Base-by-base conservation (phyloP, 495 filamentous ascomycete genomes). In the Cercophora sp. region DNA sequence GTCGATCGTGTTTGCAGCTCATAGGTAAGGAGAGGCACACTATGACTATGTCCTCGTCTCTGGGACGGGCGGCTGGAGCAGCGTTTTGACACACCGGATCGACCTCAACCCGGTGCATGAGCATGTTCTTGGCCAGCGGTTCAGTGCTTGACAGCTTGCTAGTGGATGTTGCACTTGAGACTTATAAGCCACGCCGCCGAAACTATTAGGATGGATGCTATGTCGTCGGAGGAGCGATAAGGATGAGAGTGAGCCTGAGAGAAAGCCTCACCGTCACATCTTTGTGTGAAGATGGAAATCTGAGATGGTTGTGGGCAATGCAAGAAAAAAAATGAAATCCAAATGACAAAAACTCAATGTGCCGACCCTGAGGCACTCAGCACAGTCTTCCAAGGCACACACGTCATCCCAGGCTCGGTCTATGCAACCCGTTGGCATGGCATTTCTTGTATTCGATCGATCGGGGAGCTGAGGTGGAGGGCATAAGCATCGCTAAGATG, bases 61-160 rank as follows among this genome's bases (percentile, higher is more conserved):
- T n/a, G n/a, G n/a, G n/a, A n/a, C n/a, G n/a, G n/a, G n/a, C 8
- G 29, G 29, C 29, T 32, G 15, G 22, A n/a, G 39, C 18, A 26
- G 13, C 40, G 51, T 59, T 55, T 59, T 53, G 53, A 25, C 32
- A n/a, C n/a, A 16, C 32, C 57, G 54, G 54, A 56, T 53, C 54
- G 34, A 23, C 49, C 25, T 25, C 10, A 34, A 51, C 49, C 57
- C 57, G 57, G 57, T 43, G 52, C 43, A 22, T 40, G 32, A 54
- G 35, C 48, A 9, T 20, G 22, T 3, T n/a, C 51, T 37, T 45
- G 50, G 46, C 42, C 15, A 13, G 10, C 15, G 19, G 13, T 10
- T 8, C 34, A 27, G 25, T 23, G 37, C 4, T 32, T 20, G 26
- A 32, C 23, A 32, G 24, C 25, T 19, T 16, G 16, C 18, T 39